phyloP scores from a whole-genome alignment of 768 basidiomycete genomes.

The Termitomyces sp. region DNA sequence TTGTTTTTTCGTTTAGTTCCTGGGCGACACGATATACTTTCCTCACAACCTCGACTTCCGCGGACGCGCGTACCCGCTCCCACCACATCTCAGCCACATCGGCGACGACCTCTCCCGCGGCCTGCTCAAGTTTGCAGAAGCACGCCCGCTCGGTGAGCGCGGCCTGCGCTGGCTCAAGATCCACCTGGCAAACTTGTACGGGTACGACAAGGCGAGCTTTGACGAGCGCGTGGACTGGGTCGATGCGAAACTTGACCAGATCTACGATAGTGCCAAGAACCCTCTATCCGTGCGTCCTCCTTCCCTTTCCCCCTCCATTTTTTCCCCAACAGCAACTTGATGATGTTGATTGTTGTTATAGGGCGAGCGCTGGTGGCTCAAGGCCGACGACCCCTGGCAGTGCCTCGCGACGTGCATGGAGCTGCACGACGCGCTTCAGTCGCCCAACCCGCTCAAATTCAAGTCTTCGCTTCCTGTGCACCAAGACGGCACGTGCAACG shows the following conservation, averaged over 20 bases:
- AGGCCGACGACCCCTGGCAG: conserved; percentile 97
- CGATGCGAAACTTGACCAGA: conserved; percentile 64
- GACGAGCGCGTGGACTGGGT: conserved; percentile 87
- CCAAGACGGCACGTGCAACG: conserved; percentile 98
- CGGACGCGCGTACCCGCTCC: conserved; percentile 96
- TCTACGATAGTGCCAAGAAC: conserved; percentile 78
- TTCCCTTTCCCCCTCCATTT: neutral
- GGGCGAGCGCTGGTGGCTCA: conserved; percentile 84
- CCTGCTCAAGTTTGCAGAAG: conserved; percentile 77
- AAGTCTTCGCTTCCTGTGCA: conserved; percentile 83
- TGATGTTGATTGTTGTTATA: conserved; percentile 17
- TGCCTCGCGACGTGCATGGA: conserved; percentile 93
- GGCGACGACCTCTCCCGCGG: conserved; percentile 93
- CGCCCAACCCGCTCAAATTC: conserved; percentile 58
- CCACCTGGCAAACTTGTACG: conserved; percentile 89
- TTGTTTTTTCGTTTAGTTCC: conserved; percentile 73
- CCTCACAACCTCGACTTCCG: conserved; percentile 98
- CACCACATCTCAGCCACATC: conserved; percentile 92
- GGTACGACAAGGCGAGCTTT: conserved; percentile 93
- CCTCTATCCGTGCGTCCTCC: conserved; percentile 61
- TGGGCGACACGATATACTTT: conserved; percentile 84
- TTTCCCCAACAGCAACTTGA: no score
- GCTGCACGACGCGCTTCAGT: conserved; percentile 74
- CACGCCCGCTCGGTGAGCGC: conserved; percentile 73
- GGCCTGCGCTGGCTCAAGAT: conserved; percentile 96